These are phyloP conservation scores for Angomonas ambiguus DNA, from an alignment of 208 protist species.

Conservation along the genomic window DNA sequence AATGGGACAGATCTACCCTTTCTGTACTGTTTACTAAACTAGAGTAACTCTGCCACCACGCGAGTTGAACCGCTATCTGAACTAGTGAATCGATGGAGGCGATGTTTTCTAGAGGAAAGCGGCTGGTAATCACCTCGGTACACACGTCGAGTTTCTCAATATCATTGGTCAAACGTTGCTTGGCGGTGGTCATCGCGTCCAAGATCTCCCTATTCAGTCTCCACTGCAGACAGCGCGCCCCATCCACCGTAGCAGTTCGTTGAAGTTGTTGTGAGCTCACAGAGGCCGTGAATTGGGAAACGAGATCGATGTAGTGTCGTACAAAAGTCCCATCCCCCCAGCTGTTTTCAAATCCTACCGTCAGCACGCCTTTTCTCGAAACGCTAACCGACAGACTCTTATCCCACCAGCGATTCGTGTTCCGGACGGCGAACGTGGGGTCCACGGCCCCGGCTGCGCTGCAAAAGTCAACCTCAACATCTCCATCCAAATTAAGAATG, in stretches of 20 bases:
- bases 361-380: constrained; percentile 37
- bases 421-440: constrained; percentile 26
- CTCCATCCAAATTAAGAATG: constrained; percentile 73
- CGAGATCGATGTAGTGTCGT: constrained; percentile 62
- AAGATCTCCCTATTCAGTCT: constrained; percentile 34
- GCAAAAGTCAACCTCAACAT: constrained; percentile 31
- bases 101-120: neutral
- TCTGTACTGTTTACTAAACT: constrained; percentile 52
- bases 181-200: constrained; percentile 23
- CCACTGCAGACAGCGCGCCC: constrained; percentile 49
- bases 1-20: constrained; percentile 45
- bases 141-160: constrained; percentile 43
- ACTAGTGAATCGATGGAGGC: constrained; percentile 11
- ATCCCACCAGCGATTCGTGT: constrained; percentile 83
- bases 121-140: constrained; percentile 27
- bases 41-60: constrained; percentile 70
- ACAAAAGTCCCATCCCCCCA: constrained; percentile 71
- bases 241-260: constrained; percentile 23
- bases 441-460: constrained; percentile 24
- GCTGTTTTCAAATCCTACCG: constrained; percentile 70
- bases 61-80: constrained; percentile 50
- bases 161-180: constrained; percentile 24
- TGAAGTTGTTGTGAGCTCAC: constrained; percentile 15
- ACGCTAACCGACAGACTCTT: constrained; percentile 85
- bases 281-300: constrained; percentile 44